A percentile compares a stretch with the other conserved stretches of the same genome.
Evolutionary conservation across 108 stramenopile genomes (phyloP).

Genomic region (Cyclotella atomus): DNA sequence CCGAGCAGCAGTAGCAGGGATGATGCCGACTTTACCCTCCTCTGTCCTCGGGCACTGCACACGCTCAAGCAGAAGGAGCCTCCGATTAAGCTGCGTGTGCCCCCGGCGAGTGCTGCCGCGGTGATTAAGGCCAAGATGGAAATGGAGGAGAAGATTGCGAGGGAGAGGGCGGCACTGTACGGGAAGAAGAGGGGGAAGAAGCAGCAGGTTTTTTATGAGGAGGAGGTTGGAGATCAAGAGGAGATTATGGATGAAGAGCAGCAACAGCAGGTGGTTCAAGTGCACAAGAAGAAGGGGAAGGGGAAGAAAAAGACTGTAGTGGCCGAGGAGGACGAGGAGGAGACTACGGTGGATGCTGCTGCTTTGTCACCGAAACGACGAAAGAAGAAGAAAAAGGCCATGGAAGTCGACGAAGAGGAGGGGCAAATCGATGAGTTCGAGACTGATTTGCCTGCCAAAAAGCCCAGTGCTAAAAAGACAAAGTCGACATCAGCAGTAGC

Average conservation of each 20-base stretch:
- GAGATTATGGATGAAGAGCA: background rate
- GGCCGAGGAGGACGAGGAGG: conserved; percentile 15
- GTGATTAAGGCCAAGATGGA: conserved; percentile 76
- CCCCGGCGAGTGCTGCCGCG: conserved; percentile 81
- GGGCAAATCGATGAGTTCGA: conserved; percentile 29
- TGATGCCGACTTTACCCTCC: conserved; percentile 71
- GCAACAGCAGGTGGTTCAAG: background rate
- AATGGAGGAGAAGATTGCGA: conserved; percentile 30
- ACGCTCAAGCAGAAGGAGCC: conserved; percentile 76
- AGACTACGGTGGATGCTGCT: conserved; percentile 1
- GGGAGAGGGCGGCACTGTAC: conserved; percentile 13
- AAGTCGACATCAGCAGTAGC: background rate
- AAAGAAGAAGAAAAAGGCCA: conserved; percentile 50
- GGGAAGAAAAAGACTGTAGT: conserved; percentile 9
- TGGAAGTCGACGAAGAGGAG: conserved; percentile 45
- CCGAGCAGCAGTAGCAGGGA: too few species aligned
- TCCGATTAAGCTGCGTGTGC: conserved; percentile 83
- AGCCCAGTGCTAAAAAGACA: conserved; percentile 25
- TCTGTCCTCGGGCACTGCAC: conserved; percentile 70
- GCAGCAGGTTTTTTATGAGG: conserved; percentile 6
- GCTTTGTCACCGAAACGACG: conserved; percentile 42
- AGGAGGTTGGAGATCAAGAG: background rate
- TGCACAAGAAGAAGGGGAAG: conserved; percentile 21
- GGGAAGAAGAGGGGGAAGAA: conserved; percentile 18
- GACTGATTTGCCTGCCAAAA: too few species aligned